Conservation (phyloP, 495 filamentous ascomycete species). For the Evernia prunastri region DNA sequence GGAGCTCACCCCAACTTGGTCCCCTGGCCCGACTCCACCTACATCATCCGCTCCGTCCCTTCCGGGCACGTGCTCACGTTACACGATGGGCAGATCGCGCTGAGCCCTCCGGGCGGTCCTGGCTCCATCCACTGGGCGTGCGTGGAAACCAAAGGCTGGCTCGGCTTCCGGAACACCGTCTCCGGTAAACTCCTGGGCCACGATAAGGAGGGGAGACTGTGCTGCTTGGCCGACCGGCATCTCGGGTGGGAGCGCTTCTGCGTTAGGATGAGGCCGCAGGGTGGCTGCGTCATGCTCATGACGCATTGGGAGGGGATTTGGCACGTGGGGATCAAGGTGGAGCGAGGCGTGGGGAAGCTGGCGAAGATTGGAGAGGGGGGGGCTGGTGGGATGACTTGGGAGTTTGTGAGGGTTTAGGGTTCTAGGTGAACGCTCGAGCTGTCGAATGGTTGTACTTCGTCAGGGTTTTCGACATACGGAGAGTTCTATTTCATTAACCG, state of each 20-base stretch:
- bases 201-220: conserved; percentile 21
- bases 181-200: conserved; percentile 30
- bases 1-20: conserved; percentile 20
- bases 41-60: conserved; percentile 29
- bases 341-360: conserved; percentile 27
- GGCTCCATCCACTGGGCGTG: conserved; percentile 36
- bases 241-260: conserved; percentile 28
- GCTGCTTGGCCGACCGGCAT: conserved; percentile 25
- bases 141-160: conserved; percentile 34
- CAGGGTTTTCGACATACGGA: too few species aligned
- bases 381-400: conserved; percentile 26
- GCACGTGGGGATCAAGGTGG: conserved; percentile 27
- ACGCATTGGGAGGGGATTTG: conserved; percentile 28
- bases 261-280: conserved; percentile 25
- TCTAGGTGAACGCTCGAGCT: too few species aligned
- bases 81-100: conserved; percentile 27
- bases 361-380: conserved; percentile 25
- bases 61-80: conserved; percentile 30
- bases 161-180: conserved; percentile 32
- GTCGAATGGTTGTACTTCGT: too few species aligned
- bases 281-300: conserved; percentile 33
- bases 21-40: conserved; percentile 25
- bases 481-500: too few species aligned
- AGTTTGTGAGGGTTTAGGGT: conserved; percentile 27
- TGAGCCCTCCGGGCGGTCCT: conserved; percentile 26